Conservation (phyloP, 139 green algal species). For the Chlamydomonas sphaeroides region DNA sequence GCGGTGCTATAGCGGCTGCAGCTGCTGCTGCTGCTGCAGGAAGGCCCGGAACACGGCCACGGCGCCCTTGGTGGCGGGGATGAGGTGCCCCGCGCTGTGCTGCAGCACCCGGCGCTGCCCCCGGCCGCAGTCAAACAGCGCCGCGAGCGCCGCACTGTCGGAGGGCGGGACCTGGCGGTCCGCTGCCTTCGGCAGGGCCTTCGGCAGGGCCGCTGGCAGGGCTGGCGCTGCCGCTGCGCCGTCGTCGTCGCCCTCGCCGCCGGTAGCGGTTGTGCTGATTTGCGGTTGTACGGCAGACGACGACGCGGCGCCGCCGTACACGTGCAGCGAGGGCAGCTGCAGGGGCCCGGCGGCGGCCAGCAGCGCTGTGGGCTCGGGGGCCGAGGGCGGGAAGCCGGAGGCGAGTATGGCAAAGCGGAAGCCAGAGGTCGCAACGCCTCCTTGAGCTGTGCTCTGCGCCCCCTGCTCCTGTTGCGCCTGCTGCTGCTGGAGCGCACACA, state of each 20-base stretch:
- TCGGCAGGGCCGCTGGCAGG: too few species aligned
- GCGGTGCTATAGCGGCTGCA: too few species aligned
- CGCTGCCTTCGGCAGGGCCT: too few species aligned
- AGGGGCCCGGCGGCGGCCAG: conserved; percentile 13
- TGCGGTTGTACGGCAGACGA: too few species aligned
- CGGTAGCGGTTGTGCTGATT: too few species aligned
- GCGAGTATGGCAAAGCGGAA: conserved; percentile 54
- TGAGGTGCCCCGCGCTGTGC: conserved; percentile 29
- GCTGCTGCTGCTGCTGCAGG: conserved; percentile 36
- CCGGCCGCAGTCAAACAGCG: not conserved
- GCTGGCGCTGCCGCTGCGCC: not conserved
- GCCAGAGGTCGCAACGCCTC: not conserved
- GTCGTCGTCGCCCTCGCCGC: not conserved
- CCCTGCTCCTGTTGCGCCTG: conserved; percentile 1
- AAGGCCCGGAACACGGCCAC: conserved; percentile 20
- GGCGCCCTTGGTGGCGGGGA: conserved; percentile 15
- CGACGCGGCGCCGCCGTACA: conserved; percentile 35
- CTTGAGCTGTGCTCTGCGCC: not conserved
- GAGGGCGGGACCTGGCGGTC: conserved; percentile 15
- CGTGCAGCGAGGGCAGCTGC: conserved; percentile 53
- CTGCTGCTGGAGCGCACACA: conserved; percentile 57
- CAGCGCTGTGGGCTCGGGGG: conserved; percentile 23
- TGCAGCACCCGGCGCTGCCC: not conserved
- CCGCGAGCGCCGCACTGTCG: conserved; percentile 12
- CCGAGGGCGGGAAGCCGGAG: conserved; percentile 37